Percentiles rank a stretch among this genome's conserved stretches.
These are phyloP conservation scores for Myxozyma monticola DNA, from an alignment of 805 yeast genomes.

Conservation along the genomic window DNA sequence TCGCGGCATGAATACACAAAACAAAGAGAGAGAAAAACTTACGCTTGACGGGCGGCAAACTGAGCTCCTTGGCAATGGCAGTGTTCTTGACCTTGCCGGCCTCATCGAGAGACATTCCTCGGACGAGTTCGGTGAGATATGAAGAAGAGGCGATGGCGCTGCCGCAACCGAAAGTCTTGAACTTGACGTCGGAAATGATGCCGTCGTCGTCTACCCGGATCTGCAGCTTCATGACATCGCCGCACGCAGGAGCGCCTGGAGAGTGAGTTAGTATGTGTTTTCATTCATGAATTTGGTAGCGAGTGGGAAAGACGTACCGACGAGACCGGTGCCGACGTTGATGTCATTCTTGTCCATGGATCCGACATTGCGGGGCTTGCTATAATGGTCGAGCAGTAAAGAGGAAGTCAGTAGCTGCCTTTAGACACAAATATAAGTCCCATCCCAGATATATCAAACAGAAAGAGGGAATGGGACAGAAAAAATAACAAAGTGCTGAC, in stretches of 20 bases:
- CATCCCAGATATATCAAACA: background rate
- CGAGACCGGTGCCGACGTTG: constrained; percentile 93
- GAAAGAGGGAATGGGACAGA: background rate
- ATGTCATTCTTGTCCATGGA: constrained; percentile 73
- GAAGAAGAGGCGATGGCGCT: constrained; percentile 96
- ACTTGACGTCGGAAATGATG: constrained; percentile 88
- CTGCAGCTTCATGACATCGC: constrained; percentile 97
- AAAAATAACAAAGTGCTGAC: constrained; percentile 1
- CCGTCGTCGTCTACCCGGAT: constrained; percentile 93
- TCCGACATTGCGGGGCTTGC: constrained; percentile 96
- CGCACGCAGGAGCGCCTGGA: constrained; percentile 87
- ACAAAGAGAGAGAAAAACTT: background rate
- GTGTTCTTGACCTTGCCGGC: constrained; percentile 92
- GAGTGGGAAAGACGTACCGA: constrained; percentile 50
- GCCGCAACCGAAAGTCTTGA: constrained; percentile 99
- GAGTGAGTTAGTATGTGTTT: background rate
- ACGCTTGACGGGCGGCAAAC: constrained; percentile 90
- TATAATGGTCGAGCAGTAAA: constrained; percentile 80
- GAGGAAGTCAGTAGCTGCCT: constrained; percentile 10
- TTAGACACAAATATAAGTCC: background rate
- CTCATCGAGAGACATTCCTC: constrained; percentile 92
- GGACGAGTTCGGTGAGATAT: constrained; percentile 90
- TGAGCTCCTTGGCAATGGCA: constrained; percentile 88
- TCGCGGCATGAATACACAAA: background rate
- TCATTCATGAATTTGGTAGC: background rate